Percentiles rank a stretch among this genome's conserved stretches.
Conservation (phyloP, 768 basidiomycete genomes). For the Pulveroboletus sp. region DNA sequence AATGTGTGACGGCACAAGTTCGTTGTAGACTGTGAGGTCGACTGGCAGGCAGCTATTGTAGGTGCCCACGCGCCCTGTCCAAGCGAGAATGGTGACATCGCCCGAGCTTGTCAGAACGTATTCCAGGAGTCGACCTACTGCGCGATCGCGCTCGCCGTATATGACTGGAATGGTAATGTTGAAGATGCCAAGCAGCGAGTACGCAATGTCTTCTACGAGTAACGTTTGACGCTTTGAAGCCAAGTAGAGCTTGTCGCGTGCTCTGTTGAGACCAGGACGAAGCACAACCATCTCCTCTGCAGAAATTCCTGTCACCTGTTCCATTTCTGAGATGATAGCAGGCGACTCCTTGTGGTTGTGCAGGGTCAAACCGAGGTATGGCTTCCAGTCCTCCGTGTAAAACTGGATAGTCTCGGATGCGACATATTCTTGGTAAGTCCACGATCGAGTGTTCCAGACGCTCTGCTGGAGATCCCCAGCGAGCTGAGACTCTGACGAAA, state of each 20-base stretch:
- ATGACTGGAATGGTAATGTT: not conserved
- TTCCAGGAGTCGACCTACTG: not conserved
- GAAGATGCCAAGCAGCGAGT: not conserved
- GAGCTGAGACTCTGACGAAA: not conserved
- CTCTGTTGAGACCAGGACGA: not conserved
- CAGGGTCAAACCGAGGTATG: conserved; percentile 1
- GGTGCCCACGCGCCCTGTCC: not conserved
- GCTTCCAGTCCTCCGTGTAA: conserved; percentile 12
- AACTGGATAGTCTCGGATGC: conserved; percentile 4
- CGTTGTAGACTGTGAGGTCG: not conserved
- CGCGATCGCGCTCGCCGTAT: not conserved
- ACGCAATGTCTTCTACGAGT: not conserved
- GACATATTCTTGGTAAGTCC: conserved; percentile 14
- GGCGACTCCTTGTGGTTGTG: conserved; percentile 6
- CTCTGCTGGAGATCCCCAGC: not conserved
- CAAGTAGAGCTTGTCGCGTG: not conserved
- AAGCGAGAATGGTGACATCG: not conserved
- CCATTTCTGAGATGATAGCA: conserved; percentile 1
- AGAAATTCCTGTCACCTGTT: not conserved
- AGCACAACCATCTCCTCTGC: not conserved
- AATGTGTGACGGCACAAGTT: not conserved
- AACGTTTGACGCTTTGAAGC: not conserved
- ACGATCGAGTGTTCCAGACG: conserved; percentile 7
- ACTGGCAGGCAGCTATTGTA: not conserved
- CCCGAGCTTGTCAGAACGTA: not conserved